Conservation (phyloP, 2,329 filamentous ascomycete genomes). For the Cladosporium halotolerans region DNA sequence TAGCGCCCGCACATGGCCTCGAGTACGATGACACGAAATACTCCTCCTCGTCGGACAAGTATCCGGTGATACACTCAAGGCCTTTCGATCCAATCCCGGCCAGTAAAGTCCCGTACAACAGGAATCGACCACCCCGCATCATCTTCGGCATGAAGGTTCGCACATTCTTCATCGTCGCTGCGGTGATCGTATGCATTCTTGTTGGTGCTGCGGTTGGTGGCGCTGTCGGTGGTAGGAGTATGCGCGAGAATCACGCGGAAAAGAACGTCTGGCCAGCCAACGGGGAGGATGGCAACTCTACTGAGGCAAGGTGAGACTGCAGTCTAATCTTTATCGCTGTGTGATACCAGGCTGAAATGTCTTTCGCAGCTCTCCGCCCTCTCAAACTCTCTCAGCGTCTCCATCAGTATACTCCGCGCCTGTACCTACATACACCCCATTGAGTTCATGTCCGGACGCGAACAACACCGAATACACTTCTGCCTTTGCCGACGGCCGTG, state of each 20-base stretch:
- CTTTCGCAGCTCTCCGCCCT: constrained; percentile 5
- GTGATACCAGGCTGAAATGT: too few species aligned
- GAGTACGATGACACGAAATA: constrained; percentile 34
- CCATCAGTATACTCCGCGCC: constrained; percentile 25
- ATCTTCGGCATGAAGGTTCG: constrained; percentile 35
- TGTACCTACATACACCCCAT: constrained; percentile 28
- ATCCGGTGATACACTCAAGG: constrained; percentile 25
- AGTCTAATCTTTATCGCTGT: background rate
- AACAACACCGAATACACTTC: constrained; percentile 29
- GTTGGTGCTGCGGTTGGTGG: constrained; percentile 34
- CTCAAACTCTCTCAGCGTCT: constrained; percentile 15
- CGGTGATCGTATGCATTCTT: constrained; percentile 27
- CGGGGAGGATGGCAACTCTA: background rate
- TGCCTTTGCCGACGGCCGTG: constrained; percentile 8
- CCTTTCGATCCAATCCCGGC: constrained; percentile 21
- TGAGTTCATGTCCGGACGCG: constrained; percentile 26
- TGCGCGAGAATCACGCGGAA: constrained; percentile 17
- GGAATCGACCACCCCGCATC: constrained; percentile 31
- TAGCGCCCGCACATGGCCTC: constrained; percentile 33
- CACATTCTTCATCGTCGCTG: constrained; percentile 30
- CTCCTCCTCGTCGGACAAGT: constrained; percentile 31
- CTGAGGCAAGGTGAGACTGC: background rate
- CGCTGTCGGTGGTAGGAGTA: constrained; percentile 28
- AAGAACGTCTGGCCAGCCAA: background rate
- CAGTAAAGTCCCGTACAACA: constrained; percentile 19